Base-by-base conservation (phyloP, 352 stramenopile genomes). In the Pythium sukuiense region DNA sequence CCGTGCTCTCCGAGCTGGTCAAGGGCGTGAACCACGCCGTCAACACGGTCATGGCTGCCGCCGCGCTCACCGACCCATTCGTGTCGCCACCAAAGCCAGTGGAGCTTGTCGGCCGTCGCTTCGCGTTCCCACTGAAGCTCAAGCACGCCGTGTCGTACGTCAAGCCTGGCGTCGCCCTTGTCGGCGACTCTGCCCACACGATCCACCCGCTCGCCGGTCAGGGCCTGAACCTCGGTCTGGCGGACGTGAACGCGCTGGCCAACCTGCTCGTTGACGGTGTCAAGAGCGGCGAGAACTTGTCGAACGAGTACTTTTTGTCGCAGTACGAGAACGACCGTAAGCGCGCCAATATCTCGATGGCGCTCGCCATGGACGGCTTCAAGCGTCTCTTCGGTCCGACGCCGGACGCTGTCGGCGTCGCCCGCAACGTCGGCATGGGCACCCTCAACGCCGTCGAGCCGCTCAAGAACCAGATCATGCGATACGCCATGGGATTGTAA, bases 181-280 rank as follows among this genome's bases (percentile, higher is more conserved):
- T 98, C 14, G 96, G 96, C 55, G 96, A 99, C 83, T 97, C 96
- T 7, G 96, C 96, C 32, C 96, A 99, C 81, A 96, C 94, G 46
- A 95, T 99, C 60, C 96, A 99, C 79, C 96, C 96, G 35, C 93
- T 99, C 64, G 96, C 96, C 3, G 96, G 96, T 45, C 96, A 99
- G 79, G 95, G 95, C 11, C 78, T 99, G 48, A 99, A 99, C 85
- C 76, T 99, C 50, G 96, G 96, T 16, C 74, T 99, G 27, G 89
- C 78, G 41, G 96, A 98, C 76, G 94, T 97, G 7, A 63, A 89
- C 46, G 79, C 84, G 71, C 80, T 98, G 30, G 77, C 80, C 39
- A 58, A 82, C 49, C 65, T 93, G 55, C 77, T 98, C 14, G 65
- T 84, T 3, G 83, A 95, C 24, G 90, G 86, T 41, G 79, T 96